Conservation (phyloP, 2,329 filamentous ascomycete species). For the Diaporthe australafricana region DNA sequence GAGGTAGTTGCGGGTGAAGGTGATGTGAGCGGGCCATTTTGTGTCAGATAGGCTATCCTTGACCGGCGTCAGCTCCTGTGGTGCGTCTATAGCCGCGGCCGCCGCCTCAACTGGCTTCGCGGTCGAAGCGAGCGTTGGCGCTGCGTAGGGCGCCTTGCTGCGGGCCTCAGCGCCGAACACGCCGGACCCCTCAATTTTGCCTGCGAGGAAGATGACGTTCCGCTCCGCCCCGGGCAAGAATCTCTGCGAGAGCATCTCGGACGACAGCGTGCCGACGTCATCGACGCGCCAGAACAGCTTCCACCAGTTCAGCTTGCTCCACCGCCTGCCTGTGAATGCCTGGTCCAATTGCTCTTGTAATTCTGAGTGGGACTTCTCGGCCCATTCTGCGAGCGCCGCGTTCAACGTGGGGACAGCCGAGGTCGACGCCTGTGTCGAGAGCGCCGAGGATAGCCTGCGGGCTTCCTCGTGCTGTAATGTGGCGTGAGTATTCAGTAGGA, state of each 20-base stretch:
- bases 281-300: slow-evolving; percentile 96
- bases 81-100: slow-evolving; percentile 10
- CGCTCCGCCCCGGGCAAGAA: slow-evolving; percentile 86
- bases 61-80: slow-evolving; percentile 6
- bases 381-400: slow-evolving; percentile 75
- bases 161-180: slow-evolving; percentile 32
- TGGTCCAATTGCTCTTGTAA: slow-evolving; percentile 82
- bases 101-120: not conserved
- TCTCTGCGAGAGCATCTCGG: slow-evolving; percentile 79
- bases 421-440: slow-evolving; percentile 47
- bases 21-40: slow-evolving; percentile 81
- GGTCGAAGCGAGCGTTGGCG: slow-evolving; percentile 39
- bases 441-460: slow-evolving; percentile 47
- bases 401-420: slow-evolving; percentile 63
- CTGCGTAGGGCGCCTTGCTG: slow-evolving; percentile 40
- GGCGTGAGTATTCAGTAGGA: slow-evolving; percentile 67
- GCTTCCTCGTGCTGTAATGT: slow-evolving; percentile 64
- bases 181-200: slow-evolving; percentile 59
- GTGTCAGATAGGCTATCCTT: slow-evolving; percentile 39
- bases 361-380: slow-evolving; percentile 84
- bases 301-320: slow-evolving; percentile 90
- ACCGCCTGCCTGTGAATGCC: slow-evolving; percentile 80
- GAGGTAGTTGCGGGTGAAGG: slow-evolving; percentile 75
- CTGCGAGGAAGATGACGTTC: slow-evolving; percentile 84
- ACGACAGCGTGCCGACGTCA: slow-evolving; percentile 86